phyloP scores from a whole-genome alignment of 768 basidiomycete species.

The Boletus patriciae region DNA sequence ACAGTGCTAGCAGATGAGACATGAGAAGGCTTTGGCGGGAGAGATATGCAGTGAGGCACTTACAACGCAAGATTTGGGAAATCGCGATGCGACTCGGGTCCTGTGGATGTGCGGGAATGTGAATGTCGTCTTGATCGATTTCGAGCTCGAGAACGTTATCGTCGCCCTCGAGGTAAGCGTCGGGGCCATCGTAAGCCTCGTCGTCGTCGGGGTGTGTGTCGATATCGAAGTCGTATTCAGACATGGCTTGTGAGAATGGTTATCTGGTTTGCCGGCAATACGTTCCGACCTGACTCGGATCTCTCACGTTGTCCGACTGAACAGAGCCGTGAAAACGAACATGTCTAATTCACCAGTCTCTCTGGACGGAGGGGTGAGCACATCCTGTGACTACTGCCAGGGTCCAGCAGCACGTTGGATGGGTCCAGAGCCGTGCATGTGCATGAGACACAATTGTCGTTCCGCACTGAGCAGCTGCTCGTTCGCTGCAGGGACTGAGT shows the following conservation, averaged over 20 bases:
- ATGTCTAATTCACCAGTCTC: too few species aligned
- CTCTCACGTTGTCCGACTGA: conserved; percentile 6
- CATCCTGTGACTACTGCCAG: too few species aligned
- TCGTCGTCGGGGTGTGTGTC: conserved; percentile 23
- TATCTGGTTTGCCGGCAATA: not conserved
- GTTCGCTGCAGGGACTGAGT: not conserved
- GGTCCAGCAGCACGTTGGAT: not conserved
- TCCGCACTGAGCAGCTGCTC: not conserved
- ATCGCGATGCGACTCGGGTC: conserved; percentile 12
- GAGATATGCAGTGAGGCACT: conserved; percentile 3
- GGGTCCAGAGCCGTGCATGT: not conserved
- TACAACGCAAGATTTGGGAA: conserved; percentile 33
- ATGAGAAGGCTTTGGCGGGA: conserved; percentile 1
- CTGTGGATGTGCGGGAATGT: conserved; percentile 2
- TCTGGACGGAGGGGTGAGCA: too few species aligned
- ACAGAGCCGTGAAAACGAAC: too few species aligned
- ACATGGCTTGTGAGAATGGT: conserved; percentile 16
- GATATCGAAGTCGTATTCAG: conserved; percentile 21
- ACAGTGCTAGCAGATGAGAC: conserved; percentile 23
- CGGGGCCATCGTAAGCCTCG: conserved; percentile 35
- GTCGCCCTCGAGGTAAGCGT: conserved; percentile 36
- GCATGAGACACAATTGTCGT: too few species aligned
- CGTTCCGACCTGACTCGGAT: too few species aligned
- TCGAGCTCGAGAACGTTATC: conserved; percentile 38
- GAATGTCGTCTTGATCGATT: conserved; percentile 24